These are phyloP conservation scores for Cystobasidium ongulense DNA, from an alignment of 768 basidiomycete species.

Conservation along the genomic window DNA sequence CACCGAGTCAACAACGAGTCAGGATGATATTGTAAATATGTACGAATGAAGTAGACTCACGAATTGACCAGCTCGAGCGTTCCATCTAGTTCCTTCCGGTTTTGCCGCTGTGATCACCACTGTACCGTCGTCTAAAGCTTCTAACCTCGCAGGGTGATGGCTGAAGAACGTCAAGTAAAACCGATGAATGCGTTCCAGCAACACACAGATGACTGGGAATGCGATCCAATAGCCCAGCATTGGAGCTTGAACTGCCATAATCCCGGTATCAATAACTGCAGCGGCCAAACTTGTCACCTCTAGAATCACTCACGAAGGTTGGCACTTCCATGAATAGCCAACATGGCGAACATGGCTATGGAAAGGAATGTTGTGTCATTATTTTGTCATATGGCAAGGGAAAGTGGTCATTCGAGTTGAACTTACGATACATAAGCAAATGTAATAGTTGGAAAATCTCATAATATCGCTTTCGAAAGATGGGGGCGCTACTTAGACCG, in stretches of 20 bases:
- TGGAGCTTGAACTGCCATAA: conserved; percentile 3
- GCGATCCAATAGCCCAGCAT: conserved; percentile 30
- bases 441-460: conserved; percentile 22
- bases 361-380: not conserved
- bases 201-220: conserved; percentile 18
- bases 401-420: no score
- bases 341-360: conserved; percentile 23
- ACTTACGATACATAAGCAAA: conserved; percentile 21
- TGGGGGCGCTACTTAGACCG: not conserved
- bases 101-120: conserved; percentile 18
- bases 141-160: conserved; percentile 10
- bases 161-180: not conserved
- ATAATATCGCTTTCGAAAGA: conserved; percentile 9
- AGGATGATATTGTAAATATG: no score
- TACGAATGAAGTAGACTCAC: no score
- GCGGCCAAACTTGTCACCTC: not conserved
- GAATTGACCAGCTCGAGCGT: conserved; percentile 22
- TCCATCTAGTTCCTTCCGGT: conserved; percentile 15
- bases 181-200: not conserved
- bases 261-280: not conserved
- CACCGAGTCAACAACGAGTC: no score
- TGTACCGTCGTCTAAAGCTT: conserved; percentile 21
- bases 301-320: not conserved
- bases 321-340: conserved; percentile 8
- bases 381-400: not conserved